phyloP scores from a whole-genome alignment of 163 green algal species.

The Scenedesmus sp. region DNA sequence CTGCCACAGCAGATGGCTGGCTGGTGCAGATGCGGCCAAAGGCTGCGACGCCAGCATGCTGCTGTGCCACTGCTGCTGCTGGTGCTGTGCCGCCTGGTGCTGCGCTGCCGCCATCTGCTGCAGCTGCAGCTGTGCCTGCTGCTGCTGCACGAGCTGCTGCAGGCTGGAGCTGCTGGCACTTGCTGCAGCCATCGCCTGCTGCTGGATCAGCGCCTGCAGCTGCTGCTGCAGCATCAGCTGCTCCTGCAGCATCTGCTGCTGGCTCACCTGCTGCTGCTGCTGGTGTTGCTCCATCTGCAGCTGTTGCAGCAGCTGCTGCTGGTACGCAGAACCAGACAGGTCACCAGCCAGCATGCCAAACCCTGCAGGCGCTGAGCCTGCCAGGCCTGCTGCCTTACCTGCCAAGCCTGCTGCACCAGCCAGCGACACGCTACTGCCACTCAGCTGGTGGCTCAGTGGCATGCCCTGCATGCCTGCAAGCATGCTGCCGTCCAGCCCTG shows the following conservation, averaged over 20 bases:
- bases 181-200: conserved; percentile 7
- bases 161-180: neutral
- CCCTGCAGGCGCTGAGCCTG: conserved; percentile 27
- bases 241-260: conserved; percentile 19
- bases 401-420: neutral
- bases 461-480: neutral
- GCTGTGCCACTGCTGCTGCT: conserved; percentile 26
- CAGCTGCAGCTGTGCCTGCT: conserved; percentile 26
- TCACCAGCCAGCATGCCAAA: conserved; percentile 4
- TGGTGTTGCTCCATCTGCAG: conserved; percentile 20
- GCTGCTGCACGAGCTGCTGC: conserved; percentile 18
- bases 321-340: neutral
- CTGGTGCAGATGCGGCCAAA: neutral
- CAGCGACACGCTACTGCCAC: neutral
- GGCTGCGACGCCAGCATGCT: conserved; percentile 23
- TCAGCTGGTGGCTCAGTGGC: neutral
- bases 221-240: conserved; percentile 43
- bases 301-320: conserved; percentile 44
- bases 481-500: conserved; percentile 15
- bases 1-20: conserved; percentile 11
- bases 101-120: conserved; percentile 4
- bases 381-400: neutral
- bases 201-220: conserved; percentile 22
- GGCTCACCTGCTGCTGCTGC: neutral
- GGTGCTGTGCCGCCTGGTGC: neutral